A percentile compares a stretch with the other conserved stretches of the same genome.
These are phyloP conservation scores for Moesziomyces sp. DNA, from an alignment of 1,284 basidiomycete species.

Conservation along the genomic window DNA sequence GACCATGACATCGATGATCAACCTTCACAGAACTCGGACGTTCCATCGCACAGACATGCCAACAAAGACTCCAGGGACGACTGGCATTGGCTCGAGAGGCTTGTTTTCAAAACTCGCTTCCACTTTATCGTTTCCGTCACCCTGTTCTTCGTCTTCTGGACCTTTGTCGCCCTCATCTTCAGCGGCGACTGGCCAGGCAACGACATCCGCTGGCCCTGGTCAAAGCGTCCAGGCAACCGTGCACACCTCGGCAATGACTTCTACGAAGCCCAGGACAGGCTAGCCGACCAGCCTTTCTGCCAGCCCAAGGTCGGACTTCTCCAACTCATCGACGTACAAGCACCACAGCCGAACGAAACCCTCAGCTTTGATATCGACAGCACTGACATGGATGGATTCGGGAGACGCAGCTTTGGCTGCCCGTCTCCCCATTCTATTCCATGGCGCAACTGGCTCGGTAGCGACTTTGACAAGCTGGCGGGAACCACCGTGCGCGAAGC, in stretches of 20 bases:
- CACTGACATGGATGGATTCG: too few relatives aligned
- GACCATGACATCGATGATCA: constrained; percentile 6
- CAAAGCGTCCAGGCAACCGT: not conserved
- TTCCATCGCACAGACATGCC: too few relatives aligned
- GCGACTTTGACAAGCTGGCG: too few relatives aligned
- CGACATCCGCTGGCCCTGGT: too few relatives aligned
- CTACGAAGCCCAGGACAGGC: not conserved
- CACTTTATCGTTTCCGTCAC: not conserved
- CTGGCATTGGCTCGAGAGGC: constrained; percentile 5
- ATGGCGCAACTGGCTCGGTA: too few relatives aligned
- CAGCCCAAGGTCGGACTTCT: not conserved
- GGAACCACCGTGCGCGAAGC: too few relatives aligned
- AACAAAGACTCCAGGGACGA: not conserved
- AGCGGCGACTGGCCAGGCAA: not conserved
- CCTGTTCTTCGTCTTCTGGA: constrained; percentile 8
- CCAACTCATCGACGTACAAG: not conserved
- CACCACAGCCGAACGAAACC: too few relatives aligned
- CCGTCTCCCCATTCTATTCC: too few relatives aligned
- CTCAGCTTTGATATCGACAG: too few relatives aligned
- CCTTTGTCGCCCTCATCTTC: not conserved
- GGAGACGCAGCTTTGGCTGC: too few relatives aligned
- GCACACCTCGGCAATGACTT: not conserved
- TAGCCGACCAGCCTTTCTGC: constrained; percentile 4
- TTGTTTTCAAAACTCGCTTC: not conserved
- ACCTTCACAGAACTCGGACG: not conserved